Base-by-base conservation (phyloP, 495 filamentous ascomycete genomes). In the Cudoniella acicularis region DNA sequence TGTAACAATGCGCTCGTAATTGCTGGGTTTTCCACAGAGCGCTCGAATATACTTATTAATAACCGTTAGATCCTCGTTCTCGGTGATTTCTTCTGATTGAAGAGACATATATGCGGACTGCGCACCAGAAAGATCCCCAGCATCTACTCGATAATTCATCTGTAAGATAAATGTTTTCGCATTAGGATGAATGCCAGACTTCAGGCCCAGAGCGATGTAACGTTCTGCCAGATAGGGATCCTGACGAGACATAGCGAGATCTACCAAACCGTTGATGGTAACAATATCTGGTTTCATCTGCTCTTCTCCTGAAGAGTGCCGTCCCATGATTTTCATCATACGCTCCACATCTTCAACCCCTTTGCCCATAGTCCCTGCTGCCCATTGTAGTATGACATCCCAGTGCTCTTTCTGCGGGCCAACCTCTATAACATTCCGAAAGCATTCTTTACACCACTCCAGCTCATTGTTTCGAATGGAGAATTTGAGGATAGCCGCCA, bases 31-130 rank as follows among this genome's bases (percentile, higher is more conserved):
- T 75, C 79, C 18, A 76, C 71, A 1, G 54, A 96, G 79, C 43
- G 87, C 83, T 40, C 83, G 83, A 45, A 98, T 81, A 42, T 96
- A 85, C 56, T 82, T 82, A 72, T 94, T 94, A 66, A 90, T 74
- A 27, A 87, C 73, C 1, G 80, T 74, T 2, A 89, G 63, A 62
- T 90, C 83, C 53, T 83, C 76, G 10, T 83, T 72, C 2, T 79
- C 70, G 8, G 76, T 61, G 2, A 77, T 57, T 17, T 80, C 80
- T 24, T 82, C 72, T 25, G 77, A 74, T 51, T 81, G 78, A 11
- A 91, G 71, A 6, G 81, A 76, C 49, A 83, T 76, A 60, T 90
- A 88, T 24, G 83, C 79, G 1, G 75, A 73, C 16, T 83, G 76
- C 11, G 90, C 86, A 20, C 85, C 85, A 43, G 81, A 75, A 10